phyloP scores from a whole-genome alignment of 108 stramenopile genomes.

The Cyclotella baltica region DNA sequence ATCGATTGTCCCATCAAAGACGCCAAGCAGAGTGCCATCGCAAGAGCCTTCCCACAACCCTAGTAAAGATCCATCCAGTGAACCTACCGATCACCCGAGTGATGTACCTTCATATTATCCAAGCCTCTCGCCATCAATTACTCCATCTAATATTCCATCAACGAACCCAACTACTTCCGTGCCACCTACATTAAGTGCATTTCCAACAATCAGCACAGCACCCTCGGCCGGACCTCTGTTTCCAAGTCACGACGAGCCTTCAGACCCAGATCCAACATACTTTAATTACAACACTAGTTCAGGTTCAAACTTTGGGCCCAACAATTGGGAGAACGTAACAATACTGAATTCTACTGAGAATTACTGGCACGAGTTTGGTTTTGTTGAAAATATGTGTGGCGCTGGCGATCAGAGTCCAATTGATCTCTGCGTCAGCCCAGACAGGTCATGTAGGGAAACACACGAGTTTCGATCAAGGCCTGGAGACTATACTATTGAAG shows the following conservation, averaged over 20 bases:
- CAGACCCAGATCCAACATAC: constrained; percentile 13
- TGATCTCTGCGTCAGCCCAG: constrained; percentile 36
- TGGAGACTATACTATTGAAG: constrained; percentile 34
- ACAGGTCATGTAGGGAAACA: constrained; percentile 20
- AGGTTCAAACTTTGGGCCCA: constrained; percentile 27
- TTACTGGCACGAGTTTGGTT: constrained; percentile 29
- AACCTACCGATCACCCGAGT: neutral
- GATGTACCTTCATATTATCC: neutral
- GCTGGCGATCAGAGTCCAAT: constrained; percentile 37
- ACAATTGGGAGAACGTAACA: constrained; percentile 22
- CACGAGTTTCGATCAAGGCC: constrained; percentile 30
- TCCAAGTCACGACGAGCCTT: constrained; percentile 6
- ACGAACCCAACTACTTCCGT: neutral
- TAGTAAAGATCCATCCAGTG: neutral
- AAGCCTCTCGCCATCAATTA: neutral
- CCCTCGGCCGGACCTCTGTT: neutral
- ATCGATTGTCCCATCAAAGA: neutral
- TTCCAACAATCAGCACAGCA: neutral
- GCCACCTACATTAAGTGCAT: neutral
- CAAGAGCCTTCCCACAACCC: neutral
- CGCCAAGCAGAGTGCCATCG: neutral
- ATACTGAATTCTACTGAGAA: constrained; percentile 31
- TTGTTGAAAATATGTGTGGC: constrained; percentile 28
- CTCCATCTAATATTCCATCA: neutral
- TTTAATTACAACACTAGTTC: constrained; percentile 43